Base-by-base conservation (phyloP, 1,284 basidiomycete genomes). In the Moesziomyces globuligerus region DNA sequence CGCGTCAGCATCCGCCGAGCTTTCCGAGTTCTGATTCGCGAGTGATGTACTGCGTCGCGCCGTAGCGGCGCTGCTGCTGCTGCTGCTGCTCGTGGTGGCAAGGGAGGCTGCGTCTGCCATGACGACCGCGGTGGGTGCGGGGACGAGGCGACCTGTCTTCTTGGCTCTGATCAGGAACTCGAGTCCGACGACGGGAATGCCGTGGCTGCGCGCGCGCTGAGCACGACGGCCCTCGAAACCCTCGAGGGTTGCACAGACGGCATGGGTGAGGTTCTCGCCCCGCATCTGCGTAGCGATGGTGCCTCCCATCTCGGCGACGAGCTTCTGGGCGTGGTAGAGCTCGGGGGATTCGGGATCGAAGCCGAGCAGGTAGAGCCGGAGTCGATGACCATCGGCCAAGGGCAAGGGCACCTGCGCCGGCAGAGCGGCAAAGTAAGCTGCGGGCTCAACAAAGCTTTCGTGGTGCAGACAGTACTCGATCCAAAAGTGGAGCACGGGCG, bases 391-490 rank as follows among this genome's bases (percentile, higher is more conserved):
- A 1, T 62, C 56, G 0, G 58, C 50, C 10, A 73, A n/a, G 8
- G 75, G 75, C 29, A 70, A 48, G 17, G 49, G 37, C 5, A 61
- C 57, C 11, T 24, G 41, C n/a, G 65, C 53, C 2, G 75, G 75
- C 4, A 45, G 40, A 21, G 60, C 58, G 41, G 75, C 75, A 48
- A 72, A 55, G 55, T 74, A 69, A 3, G 38, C 40, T 13, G 21
- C 17, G 0, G 71, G 71, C 36, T 75, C 73, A 26, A 72, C 43
- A n/a, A 72, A 53, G 21, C 23, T 4, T 29, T 74, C 70, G 53
- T 72, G 49, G 47, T 75, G 57, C n/a, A 75, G 57, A 47, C 74
- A 75, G 48, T 59, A 69, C 43, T 75, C 75, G 62, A 78, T 51
- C 74, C 75, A 78, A 65, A 70, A 69, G 48, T 77, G 75, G 20